Evolutionary conservation across 768 basidiomycete genomes (phyloP).

Genomic region (Tulasnella sp.): DNA sequence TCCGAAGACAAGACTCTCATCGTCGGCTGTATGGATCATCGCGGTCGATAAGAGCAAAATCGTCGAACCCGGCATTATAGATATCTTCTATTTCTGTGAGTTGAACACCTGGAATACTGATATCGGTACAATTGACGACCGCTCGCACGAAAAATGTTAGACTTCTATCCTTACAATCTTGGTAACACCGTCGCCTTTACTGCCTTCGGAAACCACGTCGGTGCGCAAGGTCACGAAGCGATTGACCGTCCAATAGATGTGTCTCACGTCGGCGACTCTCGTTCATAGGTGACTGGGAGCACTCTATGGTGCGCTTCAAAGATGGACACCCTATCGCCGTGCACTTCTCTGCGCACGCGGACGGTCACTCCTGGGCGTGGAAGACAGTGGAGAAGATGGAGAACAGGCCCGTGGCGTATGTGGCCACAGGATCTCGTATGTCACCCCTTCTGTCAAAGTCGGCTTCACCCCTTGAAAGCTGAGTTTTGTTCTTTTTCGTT

Average conservation of each 20-base stretch:
- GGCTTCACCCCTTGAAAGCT: neutral
- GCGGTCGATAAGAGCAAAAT: constrained; percentile 6
- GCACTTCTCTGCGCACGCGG: constrained; percentile 14
- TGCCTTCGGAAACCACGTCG: constrained; percentile 11
- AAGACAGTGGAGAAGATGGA: constrained; percentile 13
- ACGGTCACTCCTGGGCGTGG: constrained; percentile 14
- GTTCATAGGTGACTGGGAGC: constrained; percentile 10
- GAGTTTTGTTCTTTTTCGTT: neutral
- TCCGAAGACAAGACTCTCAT: neutral
- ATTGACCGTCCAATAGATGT: neutral
- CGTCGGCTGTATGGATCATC: constrained; percentile 4
- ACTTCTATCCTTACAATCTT: constrained; percentile 15
- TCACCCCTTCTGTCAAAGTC: neutral
- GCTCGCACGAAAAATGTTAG: no score
- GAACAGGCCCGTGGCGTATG: constrained; percentile 14
- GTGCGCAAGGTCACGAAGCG: neutral
- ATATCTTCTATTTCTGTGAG: constrained; percentile 15
- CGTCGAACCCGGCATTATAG: constrained; percentile 1
- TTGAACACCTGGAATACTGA: no score
- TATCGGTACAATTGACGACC: neutral
- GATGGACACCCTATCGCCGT: constrained; percentile 11
- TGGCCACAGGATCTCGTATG: constrained; percentile 16
- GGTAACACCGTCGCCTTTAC: constrained; percentile 5
- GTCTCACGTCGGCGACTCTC: no score
- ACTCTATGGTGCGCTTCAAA: constrained; percentile 15